Base-by-base conservation (phyloP, 2,329 filamentous ascomycete genomes). In the Amphichorda felina region DNA sequence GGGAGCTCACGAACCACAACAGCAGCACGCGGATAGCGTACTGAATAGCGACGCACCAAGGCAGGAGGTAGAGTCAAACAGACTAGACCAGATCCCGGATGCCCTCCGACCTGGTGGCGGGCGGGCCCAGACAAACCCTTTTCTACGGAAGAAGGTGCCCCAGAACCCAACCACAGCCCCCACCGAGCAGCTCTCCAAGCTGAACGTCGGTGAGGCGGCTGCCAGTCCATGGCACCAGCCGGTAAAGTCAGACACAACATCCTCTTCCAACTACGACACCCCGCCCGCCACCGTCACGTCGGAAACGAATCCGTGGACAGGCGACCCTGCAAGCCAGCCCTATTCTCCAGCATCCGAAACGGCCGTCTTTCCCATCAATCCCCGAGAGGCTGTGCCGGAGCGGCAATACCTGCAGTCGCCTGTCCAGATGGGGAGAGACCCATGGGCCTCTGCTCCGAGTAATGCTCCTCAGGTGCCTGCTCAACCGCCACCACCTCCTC, bases 41-140 rank as follows among this genome's bases (percentile, higher is more conserved):
- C n/a, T n/a, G n/a, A n/a, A n/a, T n/a, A n/a, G n/a, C 8, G 13
- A 24, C 6, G 21, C 28, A 13, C 9, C 14, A 15, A n/a, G 18
- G 6, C 14, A 16, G 21, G 15, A 11, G 13, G n/a, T 27, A 6
- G 35, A 13, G 16, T 8, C 34, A 8, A 13, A n/a, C 13, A 22
- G 17, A 8, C 27, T 24, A 4, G 17, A 33, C 9, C 28, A 31
- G 5, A 22, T 41, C 16, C 40, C 40, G 10, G 21, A 34, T 21
- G 27, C 17, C 15, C 31, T 41, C 8, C 31, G 34, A 27, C 40
- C 40, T 16, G 40, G 40, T 5, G 37, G 30, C 10, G 28, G 5
- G 4, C 18, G 29, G 17, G 32, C n/a, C 27, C 22, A 42, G 29
- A 42, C 40, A 18, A 42, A 42, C 24, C 40, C 40, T 1, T 42